Percentiles rank a stretch among this genome's conserved stretches.
Conservation (phyloP, 2,329 filamentous ascomycete species). For the Aspergillus felis region DNA sequence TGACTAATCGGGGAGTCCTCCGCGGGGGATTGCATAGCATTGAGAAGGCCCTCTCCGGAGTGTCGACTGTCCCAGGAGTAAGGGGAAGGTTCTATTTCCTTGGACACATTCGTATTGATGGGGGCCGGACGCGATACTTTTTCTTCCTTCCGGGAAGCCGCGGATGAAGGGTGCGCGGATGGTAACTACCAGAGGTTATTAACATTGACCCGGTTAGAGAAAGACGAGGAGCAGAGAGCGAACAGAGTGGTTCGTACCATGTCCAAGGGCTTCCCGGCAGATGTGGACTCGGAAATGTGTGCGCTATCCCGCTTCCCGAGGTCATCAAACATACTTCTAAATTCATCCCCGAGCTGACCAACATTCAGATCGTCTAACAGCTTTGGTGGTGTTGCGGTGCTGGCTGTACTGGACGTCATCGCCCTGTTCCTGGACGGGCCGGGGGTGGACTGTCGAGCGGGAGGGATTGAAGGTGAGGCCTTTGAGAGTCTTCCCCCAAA, state of each 20-base stretch:
- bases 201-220: constrained; percentile 13
- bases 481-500: constrained; percentile 46
- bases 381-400: constrained; percentile 50
- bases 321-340: constrained; percentile 51
- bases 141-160: constrained; percentile 18
- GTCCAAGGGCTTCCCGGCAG: constrained; percentile 17
- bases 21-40: constrained; percentile 25
- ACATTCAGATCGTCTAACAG: constrained; percentile 45
- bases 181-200: constrained; percentile 22
- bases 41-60: constrained; percentile 49
- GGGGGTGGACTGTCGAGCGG: constrained; percentile 21
- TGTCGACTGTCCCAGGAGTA: constrained; percentile 52
- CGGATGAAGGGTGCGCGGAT: constrained; percentile 16
- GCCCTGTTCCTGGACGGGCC: constrained; percentile 41
- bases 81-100: constrained; percentile 46
- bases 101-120: constrained; percentile 43
- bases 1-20: constrained; percentile 10
- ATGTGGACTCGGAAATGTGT: constrained; percentile 15
- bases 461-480: constrained; percentile 19
- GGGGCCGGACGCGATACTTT: constrained; percentile 34
- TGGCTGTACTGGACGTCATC: constrained; percentile 50
- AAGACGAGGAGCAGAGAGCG: not conserved
- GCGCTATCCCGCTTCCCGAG: constrained; percentile 35
- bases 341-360: constrained; percentile 41
- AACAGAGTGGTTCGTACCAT: constrained; percentile 18